Percentiles rank a stretch among this genome's conserved stretches.
phyloP scores from a whole-genome alignment of 495 filamentous ascomycete species.

The Aspergillus saccharolyticus region DNA sequence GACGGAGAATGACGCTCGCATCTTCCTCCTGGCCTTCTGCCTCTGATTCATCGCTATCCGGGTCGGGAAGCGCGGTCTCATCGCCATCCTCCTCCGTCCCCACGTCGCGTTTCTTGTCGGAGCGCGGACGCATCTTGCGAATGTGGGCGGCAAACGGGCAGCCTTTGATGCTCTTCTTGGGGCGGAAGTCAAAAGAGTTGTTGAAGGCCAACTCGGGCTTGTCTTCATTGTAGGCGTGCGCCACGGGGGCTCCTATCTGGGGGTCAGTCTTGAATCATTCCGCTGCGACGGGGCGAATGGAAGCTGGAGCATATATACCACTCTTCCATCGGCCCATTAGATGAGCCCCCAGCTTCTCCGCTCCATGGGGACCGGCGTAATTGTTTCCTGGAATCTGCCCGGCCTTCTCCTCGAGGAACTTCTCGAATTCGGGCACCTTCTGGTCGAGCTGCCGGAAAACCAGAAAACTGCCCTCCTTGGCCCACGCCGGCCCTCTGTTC shows the following conservation, averaged over 20 bases:
- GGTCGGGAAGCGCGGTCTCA: not conserved
- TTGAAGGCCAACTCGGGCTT: constrained; percentile 5
- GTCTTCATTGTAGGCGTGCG: not conserved
- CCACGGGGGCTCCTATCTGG: constrained; percentile 11
- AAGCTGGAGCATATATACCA: constrained; percentile 14
- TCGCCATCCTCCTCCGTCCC: constrained; percentile 1
- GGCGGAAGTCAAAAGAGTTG: constrained; percentile 29
- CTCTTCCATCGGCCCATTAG: constrained; percentile 37
- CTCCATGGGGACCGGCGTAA: constrained; percentile 11
- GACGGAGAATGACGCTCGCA: constrained; percentile 24
- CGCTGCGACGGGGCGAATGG: not conserved
- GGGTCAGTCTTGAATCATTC: not conserved
- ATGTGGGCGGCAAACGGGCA: constrained; percentile 36
- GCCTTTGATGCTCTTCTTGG: constrained; percentile 9
- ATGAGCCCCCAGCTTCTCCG: constrained; percentile 22
- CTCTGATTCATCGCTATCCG: not conserved
- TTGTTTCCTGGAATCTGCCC: not conserved
- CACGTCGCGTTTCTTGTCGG: constrained; percentile 11
- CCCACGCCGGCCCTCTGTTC: constrained; percentile 22
- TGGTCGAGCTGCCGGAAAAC: constrained; percentile 34
- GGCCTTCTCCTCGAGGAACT: constrained; percentile 11
- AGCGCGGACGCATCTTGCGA: constrained; percentile 32
- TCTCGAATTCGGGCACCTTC: constrained; percentile 28
- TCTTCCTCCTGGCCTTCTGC: constrained; percentile 1
- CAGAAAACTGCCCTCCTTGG: constrained; percentile 34